A percentile compares a stretch with the other conserved stretches of the same genome.
Evolutionary conservation across 129 eudicot genomes (phyloP).

Genomic region (Dittrichia graveolens): DNA sequence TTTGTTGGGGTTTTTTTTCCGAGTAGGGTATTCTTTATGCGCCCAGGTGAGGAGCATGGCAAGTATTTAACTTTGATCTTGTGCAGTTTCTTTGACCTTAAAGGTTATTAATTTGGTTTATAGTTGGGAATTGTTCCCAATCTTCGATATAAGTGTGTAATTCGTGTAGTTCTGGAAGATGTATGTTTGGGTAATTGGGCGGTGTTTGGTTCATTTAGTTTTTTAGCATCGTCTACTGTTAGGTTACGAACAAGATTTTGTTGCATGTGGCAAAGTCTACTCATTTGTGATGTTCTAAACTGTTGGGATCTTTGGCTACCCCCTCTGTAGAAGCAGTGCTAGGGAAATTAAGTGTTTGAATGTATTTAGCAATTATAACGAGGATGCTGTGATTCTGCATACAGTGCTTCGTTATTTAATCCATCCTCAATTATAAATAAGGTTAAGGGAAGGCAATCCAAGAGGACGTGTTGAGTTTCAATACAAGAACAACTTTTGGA

Average conservation of each 20-base stretch:
- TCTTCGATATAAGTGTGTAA: neutral
- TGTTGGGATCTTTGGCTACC: slow-evolving; percentile 20
- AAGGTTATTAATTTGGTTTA: neutral
- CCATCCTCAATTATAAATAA: neutral
- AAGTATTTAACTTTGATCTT: slow-evolving; percentile 35
- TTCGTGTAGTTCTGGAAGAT: slow-evolving; percentile 8
- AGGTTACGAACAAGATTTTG: neutral
- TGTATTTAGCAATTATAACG: neutral
- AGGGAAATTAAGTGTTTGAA: slow-evolving; percentile 1
- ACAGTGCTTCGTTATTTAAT: neutral
- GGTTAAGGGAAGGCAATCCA: neutral
- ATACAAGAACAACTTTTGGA: too few relatives aligned
- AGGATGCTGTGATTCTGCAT: neutral
- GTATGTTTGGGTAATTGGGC: neutral
- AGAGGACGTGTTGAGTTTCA: too few relatives aligned
- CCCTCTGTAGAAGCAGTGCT: neutral
- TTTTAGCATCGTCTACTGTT: neutral
- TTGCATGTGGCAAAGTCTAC: neutral
- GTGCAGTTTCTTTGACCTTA: slow-evolving; percentile 9
- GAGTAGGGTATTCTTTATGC: slow-evolving; percentile 11
- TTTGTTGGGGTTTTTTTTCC: neutral
- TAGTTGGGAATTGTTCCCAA: neutral
- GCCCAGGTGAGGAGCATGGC: slow-evolving; percentile 42
- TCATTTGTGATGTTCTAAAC: neutral
- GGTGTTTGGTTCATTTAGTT: slow-evolving; percentile 9